Evolutionary conservation across 768 basidiomycete species (phyloP).

Genomic region (Pluteus cervinus): DNA sequence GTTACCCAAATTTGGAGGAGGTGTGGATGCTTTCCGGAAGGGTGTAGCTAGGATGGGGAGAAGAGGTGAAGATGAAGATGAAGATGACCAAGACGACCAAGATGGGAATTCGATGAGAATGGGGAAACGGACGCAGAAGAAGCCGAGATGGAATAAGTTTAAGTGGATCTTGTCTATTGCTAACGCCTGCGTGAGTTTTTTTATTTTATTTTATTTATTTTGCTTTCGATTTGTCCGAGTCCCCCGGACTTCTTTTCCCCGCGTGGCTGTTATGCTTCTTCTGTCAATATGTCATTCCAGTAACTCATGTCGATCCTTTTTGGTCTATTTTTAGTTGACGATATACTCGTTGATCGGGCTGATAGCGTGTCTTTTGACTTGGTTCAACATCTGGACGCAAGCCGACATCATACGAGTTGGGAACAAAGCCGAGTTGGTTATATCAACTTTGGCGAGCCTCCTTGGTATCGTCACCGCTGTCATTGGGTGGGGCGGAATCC

Average conservation of each 20-base stretch:
- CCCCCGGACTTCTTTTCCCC: too few species aligned
- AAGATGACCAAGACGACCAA: too few species aligned
- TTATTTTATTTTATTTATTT: conserved; percentile 6
- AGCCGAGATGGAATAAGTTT: conserved; percentile 74
- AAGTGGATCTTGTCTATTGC: conserved; percentile 73
- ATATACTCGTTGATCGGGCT: conserved; percentile 54
- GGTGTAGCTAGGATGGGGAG: too few species aligned
- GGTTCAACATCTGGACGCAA: conserved; percentile 67
- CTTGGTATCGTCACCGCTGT: conserved; percentile 60
- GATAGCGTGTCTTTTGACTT: conserved; percentile 62
- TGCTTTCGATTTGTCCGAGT: not conserved
- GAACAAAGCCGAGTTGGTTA: conserved; percentile 58
- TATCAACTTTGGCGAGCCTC: conserved; percentile 60
- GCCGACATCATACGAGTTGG: conserved; percentile 70
- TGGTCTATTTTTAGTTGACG: conserved; percentile 40
- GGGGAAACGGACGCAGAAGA: conserved; percentile 24
- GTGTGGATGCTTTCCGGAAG: too few species aligned
- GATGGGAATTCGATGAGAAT: conserved; percentile 37
- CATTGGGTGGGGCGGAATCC: conserved; percentile 75
- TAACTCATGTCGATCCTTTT: too few species aligned
- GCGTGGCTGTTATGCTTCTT: too few species aligned
- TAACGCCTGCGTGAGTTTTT: conserved; percentile 39
- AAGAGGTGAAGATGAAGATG: too few species aligned
- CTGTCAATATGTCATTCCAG: too few species aligned
- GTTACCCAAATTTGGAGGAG: too few species aligned